A percentile compares a stretch with the other conserved stretches of the same genome.
Conservation (phyloP, 2,329 filamentous ascomycete species). For the Sordariomycetes sp. region DNA sequence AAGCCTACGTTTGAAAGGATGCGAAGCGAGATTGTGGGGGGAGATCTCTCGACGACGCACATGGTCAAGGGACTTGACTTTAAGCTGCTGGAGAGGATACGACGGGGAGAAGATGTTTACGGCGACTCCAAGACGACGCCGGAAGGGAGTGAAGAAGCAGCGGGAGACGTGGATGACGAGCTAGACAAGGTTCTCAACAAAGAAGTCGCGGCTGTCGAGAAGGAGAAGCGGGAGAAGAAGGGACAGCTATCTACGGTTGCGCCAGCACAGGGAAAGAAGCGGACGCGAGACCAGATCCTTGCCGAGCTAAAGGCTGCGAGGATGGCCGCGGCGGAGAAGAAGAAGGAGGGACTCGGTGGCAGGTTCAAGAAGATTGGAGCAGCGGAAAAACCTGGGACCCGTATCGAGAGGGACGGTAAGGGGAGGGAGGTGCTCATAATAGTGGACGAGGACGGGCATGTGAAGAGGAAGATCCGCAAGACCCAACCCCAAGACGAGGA, state of each 20-base stretch:
- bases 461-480: slow-evolving; percentile 51
- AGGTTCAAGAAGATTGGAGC: slow-evolving; percentile 54
- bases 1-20: slow-evolving; percentile 64
- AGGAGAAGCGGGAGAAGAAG: slow-evolving; percentile 36
- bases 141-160: slow-evolving; percentile 15
- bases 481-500: slow-evolving; percentile 22
- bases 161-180: slow-evolving; percentile 45
- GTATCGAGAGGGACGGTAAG: slow-evolving; percentile 47
- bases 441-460: slow-evolving; percentile 51
- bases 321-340: slow-evolving; percentile 26
- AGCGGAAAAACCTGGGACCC: slow-evolving; percentile 36
- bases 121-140: slow-evolving; percentile 12
- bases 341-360: slow-evolving; percentile 37
- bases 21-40: slow-evolving; percentile 66
- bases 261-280: slow-evolving; percentile 42
- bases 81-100: slow-evolving; percentile 58
- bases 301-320: slow-evolving; percentile 53
- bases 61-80: slow-evolving; percentile 87
- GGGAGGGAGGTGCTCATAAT: slow-evolving; percentile 53
- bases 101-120: slow-evolving; percentile 55
- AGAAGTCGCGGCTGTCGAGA: slow-evolving; percentile 38
- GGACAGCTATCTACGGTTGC: slow-evolving; percentile 43
- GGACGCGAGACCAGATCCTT: slow-evolving; percentile 52
- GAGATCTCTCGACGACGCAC: slow-evolving; percentile 69
- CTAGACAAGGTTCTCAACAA: slow-evolving; percentile 43